Conservation (phyloP, 768 basidiomycete species). For the Jaapia argillacea region DNA sequence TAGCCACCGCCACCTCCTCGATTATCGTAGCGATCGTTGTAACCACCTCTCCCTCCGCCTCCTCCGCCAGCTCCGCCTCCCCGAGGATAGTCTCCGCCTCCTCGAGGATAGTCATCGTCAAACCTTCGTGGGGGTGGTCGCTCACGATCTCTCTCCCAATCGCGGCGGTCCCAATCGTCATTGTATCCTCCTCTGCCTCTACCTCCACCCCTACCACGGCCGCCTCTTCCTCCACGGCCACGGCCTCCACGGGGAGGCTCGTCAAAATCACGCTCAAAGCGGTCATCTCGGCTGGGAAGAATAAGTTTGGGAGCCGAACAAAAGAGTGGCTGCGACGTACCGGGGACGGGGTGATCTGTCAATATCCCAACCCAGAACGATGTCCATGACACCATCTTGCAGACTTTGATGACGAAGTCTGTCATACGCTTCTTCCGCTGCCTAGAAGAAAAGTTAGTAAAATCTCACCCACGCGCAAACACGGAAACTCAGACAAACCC, state of each 20-base stretch:
- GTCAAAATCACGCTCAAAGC: slow-evolving; percentile 39
- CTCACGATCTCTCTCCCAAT: slow-evolving; percentile 17
- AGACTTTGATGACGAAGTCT: slow-evolving; percentile 66
- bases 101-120: slow-evolving; percentile 24
- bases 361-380: slow-evolving; percentile 77
- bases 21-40: neutral
- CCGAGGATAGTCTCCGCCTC: slow-evolving; percentile 25
- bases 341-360: slow-evolving; percentile 36
- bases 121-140: slow-evolving; percentile 11
- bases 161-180: slow-evolving; percentile 38
- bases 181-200: slow-evolving; percentile 23
- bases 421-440: slow-evolving; percentile 72
- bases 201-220: slow-evolving; percentile 33
- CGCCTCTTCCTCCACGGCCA: slow-evolving; percentile 25
- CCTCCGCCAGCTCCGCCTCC: slow-evolving; percentile 14
- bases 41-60: neutral
- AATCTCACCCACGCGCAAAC: neutral
- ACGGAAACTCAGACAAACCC: slow-evolving; percentile 35
- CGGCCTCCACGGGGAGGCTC: slow-evolving; percentile 22
- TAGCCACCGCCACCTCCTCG: neutral
- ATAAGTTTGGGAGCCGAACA: neutral
- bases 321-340: slow-evolving; percentile 13
- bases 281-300: slow-evolving; percentile 6
- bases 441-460: slow-evolving; percentile 29
- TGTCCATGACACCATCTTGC: slow-evolving; percentile 85